Evolutionary conservation across 345 rosid genomes (phyloP).

Genomic region (sweet orange (Citrus sinensis)): DVS_A1.0 CM039167.1:3163001-3163500

Average conservation of each 20-base stretch:
- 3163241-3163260: background rate
- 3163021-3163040: conserved; percentile 1
- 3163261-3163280: background rate
- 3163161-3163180: background rate
- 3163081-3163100: background rate
- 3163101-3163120: background rate
- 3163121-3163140: background rate
- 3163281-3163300: background rate
- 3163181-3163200: background rate
- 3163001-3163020: background rate
- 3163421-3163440: too few relatives aligned
- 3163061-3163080: background rate
- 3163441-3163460: too few relatives aligned
- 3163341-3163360: background rate
- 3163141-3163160: background rate
- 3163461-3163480: too few relatives aligned
- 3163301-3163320: background rate
- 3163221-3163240: background rate
- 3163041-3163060: background rate
- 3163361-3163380: background rate
- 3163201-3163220: background rate
- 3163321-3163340: background rate
- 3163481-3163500: too few relatives aligned
- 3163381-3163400: too few relatives aligned
- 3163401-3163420: too few relatives aligned